Percentiles rank a stretch among this genome's conserved stretches.
phyloP scores from a whole-genome alignment of 1,284 basidiomycete genomes.

The Melanopsichium pennsylvanicum region DNA sequence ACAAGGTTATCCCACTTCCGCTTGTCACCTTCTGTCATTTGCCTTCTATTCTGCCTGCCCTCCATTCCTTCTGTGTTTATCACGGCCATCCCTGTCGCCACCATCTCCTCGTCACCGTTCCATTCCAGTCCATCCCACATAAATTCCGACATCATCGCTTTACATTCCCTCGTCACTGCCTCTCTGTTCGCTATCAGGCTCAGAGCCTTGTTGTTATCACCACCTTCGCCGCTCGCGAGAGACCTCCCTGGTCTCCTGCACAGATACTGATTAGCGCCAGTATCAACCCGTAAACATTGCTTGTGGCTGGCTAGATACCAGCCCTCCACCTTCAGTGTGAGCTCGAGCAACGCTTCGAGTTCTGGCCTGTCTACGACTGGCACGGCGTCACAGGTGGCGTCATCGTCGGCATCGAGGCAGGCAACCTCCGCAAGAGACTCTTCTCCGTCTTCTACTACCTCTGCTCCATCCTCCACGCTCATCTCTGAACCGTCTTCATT shows the following conservation, averaged over 20 bases:
- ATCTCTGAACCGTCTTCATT: constrained; percentile 3
- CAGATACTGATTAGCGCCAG: not conserved
- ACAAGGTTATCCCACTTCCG: constrained; percentile 9
- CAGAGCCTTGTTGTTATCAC: no score
- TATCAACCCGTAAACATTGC: not conserved
- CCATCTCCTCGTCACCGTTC: no score
- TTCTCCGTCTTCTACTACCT: constrained; percentile 4
- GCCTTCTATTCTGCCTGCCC: not conserved
- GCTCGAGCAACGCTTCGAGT: constrained; percentile 21
- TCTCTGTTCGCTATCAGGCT: no score
- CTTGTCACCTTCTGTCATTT: constrained; percentile 6
- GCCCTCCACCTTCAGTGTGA: constrained; percentile 19
- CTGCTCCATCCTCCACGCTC: constrained; percentile 3
- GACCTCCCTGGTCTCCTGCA: no score
- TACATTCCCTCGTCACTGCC: no score
- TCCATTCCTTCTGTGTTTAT: not conserved
- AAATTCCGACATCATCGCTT: no score
- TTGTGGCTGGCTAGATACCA: constrained; percentile 15
- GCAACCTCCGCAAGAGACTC: constrained; percentile 9
- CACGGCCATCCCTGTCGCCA: not conserved
- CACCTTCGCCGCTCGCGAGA: no score
- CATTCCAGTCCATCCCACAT: no score
- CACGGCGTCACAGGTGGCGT: constrained; percentile 14
- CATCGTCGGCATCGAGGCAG: constrained; percentile 14
- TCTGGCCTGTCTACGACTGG: constrained; percentile 26